Base-by-base conservation (phyloP, 2,329 filamentous ascomycete genomes). In the Arthroderma sp. region DNA sequence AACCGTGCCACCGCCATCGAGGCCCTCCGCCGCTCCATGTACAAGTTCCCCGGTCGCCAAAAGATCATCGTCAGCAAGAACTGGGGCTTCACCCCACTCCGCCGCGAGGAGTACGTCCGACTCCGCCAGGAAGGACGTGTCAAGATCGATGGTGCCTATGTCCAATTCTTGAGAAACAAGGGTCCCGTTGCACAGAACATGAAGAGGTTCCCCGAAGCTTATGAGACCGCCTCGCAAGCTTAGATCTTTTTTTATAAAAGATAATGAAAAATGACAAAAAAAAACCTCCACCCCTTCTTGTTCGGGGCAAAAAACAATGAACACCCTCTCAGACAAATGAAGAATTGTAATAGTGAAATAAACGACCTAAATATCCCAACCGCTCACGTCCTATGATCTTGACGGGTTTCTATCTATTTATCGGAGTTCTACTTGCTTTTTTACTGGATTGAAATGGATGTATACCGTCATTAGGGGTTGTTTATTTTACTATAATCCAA, bases 51-150 rank as follows among this genome's bases (percentile, higher is more conserved):
- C 59, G 91, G 91, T 72, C 89, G 91, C 75, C 91, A 98, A 81
- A 98, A 98, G 87, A 96, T 98, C 77, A 95, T 98, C 65, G 83
- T 96, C 75, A 93, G 85, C 78, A 98, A 96, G 87, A 98, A 98
- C 82, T 98, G 91, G 91, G 91, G 91, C 61, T 98, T 98, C 85
- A 98, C 91, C 53, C 88, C 88, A 67, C 85, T 98, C 63, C 83
- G 86, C 65, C 88, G 91, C 62, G 91, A 96, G 61, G 91, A 98
- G 72, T 98, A 96, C 77, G 76, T 94, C 67, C 80, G 87, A 72
- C 85, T 89, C 77, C 93, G 94, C 80, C 78, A 86, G 67, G 83
- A 82, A 63, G 91, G 91, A 67, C 82, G 80, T 67, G 82, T 98
- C 74, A 85, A 89, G 78, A 83, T 93, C 61, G 91, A 98, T 63